Percentiles rank a stretch among this genome's conserved stretches.
These are phyloP conservation scores for Fusarium luffae DNA, from an alignment of 2,329 filamentous ascomycete species.

Conservation along the genomic window DNA sequence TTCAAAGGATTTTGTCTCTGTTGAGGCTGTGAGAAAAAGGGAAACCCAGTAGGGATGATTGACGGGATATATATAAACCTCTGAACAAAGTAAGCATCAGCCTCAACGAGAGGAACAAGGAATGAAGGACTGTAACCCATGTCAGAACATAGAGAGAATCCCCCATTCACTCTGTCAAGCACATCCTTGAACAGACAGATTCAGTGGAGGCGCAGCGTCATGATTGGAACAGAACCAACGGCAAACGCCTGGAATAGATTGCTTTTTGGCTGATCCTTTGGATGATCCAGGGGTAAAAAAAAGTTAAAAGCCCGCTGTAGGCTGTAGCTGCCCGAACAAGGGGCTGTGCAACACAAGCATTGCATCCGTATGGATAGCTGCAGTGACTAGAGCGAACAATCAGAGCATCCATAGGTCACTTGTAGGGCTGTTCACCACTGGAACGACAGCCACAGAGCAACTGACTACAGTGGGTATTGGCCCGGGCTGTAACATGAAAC, in stretches of 20 bases:
- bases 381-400: background rate
- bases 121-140: slow-evolving; percentile 13
- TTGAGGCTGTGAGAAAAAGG: slow-evolving; percentile 22
- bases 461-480: background rate
- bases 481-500: slow-evolving; percentile 19
- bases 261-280: slow-evolving; percentile 8
- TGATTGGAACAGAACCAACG: slow-evolving; percentile 24
- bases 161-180: background rate
- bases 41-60: slow-evolving; percentile 3
- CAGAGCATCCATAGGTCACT: background rate
- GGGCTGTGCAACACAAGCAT: slow-evolving; percentile 21
- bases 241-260: slow-evolving; percentile 14
- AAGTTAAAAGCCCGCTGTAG: background rate
- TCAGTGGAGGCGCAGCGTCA: slow-evolving; percentile 27
- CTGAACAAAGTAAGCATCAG: slow-evolving; percentile 27
- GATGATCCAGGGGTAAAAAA: slow-evolving; percentile 12
- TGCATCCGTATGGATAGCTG: background rate
- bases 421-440: slow-evolving; percentile 20
- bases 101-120: slow-evolving; percentile 14
- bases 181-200: slow-evolving; percentile 8
- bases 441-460: background rate
- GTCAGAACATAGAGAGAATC: background rate
- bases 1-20: slow-evolving; percentile 8
- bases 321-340: slow-evolving; percentile 4
- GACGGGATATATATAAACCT: slow-evolving; percentile 20